Base-by-base conservation (phyloP, 140 eudicot species). In the Ambrosia hybrid region DNA sequence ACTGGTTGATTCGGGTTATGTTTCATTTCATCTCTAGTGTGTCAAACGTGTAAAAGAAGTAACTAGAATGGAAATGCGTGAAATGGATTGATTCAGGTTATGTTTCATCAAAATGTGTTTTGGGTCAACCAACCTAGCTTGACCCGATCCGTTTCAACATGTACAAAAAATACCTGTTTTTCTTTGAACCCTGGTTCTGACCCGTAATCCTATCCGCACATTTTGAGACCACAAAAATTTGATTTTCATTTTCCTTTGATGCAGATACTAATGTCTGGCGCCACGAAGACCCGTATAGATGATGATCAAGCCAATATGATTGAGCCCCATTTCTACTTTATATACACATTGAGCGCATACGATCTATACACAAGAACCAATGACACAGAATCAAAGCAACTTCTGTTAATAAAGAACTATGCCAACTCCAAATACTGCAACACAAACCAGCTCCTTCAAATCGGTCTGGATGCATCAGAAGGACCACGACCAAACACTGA, bases 401-500 rank as follows among this genome's bases (percentile, higher is more conserved):
- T 90, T 75, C 66, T 60, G 34, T 66, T 90, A 61, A 78, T 88
- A 65, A 90, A 90, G 76, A 79, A 51, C 79, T 93, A 73, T 37
- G 86, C 90, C 52, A 79, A 71, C 83, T 90, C 93, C 68, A 93
- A 84, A 70, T 80, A 84, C 15, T 90, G 91, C 86, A 84, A 81
- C 76, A 89, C 96, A 81, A 73, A 21, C 73, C 77, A 90, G 72
- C 87, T 93, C 67, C 88, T 93, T 52, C 93, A 88, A 52, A 82
- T 93, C 12, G 96, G 96, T 58, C 77, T 90, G 2, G 76, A 78
- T 55, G 84, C 96, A 58, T 82, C 91, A 71, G 91, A 87, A 65
- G 97, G 97, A 38, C 94, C 85, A 41, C 77, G 78, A 14, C 76
- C 90, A 60, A 90, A 90, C 75, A 78, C 81, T 58, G 89, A 87